Base-by-base conservation (phyloP, 192 early-diverging fungal species). In the Lobosporangium transversale region DNA sequence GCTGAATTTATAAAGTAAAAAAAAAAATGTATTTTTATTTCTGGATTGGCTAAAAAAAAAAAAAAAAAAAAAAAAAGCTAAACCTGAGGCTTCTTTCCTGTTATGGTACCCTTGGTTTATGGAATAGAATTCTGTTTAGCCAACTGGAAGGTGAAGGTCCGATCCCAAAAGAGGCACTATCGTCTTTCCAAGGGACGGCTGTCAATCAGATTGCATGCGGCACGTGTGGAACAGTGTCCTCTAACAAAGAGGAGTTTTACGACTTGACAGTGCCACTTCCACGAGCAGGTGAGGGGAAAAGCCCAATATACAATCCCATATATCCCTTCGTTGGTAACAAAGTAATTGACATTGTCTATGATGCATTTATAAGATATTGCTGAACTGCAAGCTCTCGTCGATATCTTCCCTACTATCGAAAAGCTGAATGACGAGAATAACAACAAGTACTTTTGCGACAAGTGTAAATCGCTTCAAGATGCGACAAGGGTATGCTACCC, bases 401-500 rank as follows among this genome's bases (percentile, higher is more conserved):
- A 75, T 20, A 33, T 75, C 12, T 75, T 61, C 30, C 71, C 71
- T 18, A 66, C 71, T 1, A 29, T 53, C 2, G 71, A 75, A 29
- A 58, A 61, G 9, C 44, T 75, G 2, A 66, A 59, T 31, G 58
- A 66, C 0, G 63, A 60, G 44, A 66, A 66, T 31, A 30, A 55
- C n/a, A 75, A 75, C 45, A 48, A 26, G 26, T 75, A 75, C 27
- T 54, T 43, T 49, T 75, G 71, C 12, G 71, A 75, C 30, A 26
- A 75, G 6, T 75, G 71, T 18, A 18, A 61, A 7, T 53, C 63
- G 5, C 71, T 75, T 6, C 62, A 61, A 48, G 24, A 43, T 9
- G 71, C 71, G 9, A 75, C 42, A 20, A 40, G 63, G n/a, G 71
- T 75, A n/a, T n/a, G n/a, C n/a, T n/a, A n/a, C n/a, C n/a, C n/a